A percentile compares a stretch with the other conserved stretches of the same genome.
Conservation (phyloP, 129 eudicot genomes). For the Centaurea solstitialis region DNA sequence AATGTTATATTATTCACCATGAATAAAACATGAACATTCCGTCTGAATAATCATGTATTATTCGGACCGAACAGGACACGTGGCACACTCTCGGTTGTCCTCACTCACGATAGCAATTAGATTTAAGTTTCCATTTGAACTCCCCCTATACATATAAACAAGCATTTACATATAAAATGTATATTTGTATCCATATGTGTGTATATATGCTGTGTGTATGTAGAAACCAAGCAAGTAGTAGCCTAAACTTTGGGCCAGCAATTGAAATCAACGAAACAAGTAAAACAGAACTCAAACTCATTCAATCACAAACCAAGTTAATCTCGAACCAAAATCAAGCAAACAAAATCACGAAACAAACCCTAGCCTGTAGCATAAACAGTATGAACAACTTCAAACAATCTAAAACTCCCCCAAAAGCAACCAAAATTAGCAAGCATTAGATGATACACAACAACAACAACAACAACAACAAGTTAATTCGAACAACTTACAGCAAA, state of each 20-base stretch:
- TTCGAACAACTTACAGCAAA: slow-evolving; percentile 25
- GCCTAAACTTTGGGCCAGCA: neutral
- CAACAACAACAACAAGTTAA: slow-evolving; percentile 12
- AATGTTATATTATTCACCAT: no score
- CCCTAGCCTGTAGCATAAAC: slow-evolving; percentile 25
- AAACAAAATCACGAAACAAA: slow-evolving; percentile 2
- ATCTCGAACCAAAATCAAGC: neutral
- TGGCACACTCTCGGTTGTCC: no score
- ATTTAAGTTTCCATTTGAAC: no score
- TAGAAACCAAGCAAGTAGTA: neutral
- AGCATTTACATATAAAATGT: neutral
- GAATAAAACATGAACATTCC: no score
- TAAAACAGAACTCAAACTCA: neutral
- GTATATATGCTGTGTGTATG: neutral
- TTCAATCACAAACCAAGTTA: neutral
- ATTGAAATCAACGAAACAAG: neutral
- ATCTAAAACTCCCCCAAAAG: neutral
- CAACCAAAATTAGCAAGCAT: neutral
- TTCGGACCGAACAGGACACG: no score
- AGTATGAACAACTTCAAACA: slow-evolving; percentile 2
- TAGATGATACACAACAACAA: neutral
- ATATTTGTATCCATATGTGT: neutral
- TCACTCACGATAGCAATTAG: no score
- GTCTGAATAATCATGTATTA: no score
- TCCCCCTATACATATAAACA: neutral